These are phyloP conservation scores for Macrocybe sp. DNA, from an alignment of 1,284 basidiomycete species.

Conservation along the genomic window DNA sequence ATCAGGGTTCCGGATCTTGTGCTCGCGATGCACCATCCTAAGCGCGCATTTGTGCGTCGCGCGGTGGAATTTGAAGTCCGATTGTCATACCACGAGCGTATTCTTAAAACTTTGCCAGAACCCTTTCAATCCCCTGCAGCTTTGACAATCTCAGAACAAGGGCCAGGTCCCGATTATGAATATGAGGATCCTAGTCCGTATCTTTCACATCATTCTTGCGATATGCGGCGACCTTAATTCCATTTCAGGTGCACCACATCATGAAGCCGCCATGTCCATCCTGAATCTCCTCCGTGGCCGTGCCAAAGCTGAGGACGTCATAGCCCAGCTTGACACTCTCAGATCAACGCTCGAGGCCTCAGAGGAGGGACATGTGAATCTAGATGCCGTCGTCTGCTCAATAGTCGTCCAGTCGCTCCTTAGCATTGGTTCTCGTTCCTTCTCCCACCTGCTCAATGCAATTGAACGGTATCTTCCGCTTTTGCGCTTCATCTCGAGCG, in stretches of 20 bases:
- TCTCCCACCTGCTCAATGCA: constrained; percentile 97
- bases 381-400: constrained; percentile 67
- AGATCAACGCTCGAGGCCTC: constrained; percentile 57
- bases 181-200: constrained; percentile 73
- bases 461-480: constrained; percentile 95
- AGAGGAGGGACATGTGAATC: constrained; percentile 46
- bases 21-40: constrained; percentile 75
- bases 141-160: constrained; percentile 63
- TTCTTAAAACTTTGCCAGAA: constrained; percentile 85
- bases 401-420: constrained; percentile 89
- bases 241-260: constrained; percentile 62
- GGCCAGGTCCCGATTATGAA: constrained; percentile 80
- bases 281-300: constrained; percentile 77
- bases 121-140: constrained; percentile 67
- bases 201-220: background rate
- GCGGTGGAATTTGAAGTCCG: constrained; percentile 90
- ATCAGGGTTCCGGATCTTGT: constrained; percentile 81
- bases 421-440: constrained; percentile 90
- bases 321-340: constrained; percentile 70
- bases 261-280: constrained; percentile 78
- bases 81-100: constrained; percentile 90
- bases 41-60: constrained; percentile 82
- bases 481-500: constrained; percentile 67
- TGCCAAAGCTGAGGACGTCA: constrained; percentile 76
- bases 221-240: constrained; percentile 1